Evolutionary conservation across 495 filamentous ascomycete genomes (phyloP), one percentile per base, ranked within the genome.

Genomic region (Trichoderma parareesei): DNA sequence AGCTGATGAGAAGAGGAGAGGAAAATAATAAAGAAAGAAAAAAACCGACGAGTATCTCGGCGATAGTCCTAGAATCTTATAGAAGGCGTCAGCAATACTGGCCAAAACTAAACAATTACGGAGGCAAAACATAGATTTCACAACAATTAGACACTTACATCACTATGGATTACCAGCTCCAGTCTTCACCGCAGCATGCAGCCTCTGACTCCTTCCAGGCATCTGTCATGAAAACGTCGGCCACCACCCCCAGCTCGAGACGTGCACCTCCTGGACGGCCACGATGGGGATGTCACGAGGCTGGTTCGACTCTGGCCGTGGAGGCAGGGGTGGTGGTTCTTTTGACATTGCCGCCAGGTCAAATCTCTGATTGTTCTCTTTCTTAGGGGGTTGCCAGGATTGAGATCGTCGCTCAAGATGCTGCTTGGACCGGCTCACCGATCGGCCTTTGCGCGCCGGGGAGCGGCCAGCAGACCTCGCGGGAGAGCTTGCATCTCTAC

Each of bases 381-480:
- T 57, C 7, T 57, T 57, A 13, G 53, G 53, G 18, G 53, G 53
- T n/a, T 57, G 60, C 60, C 37, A 35, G 60, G 41, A 41, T 18
- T 41, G 38, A 18, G 41, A 41, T 62, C 41, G 60, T 14, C 60
- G 38, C 16, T 62, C 60, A 9, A 62, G 18, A 44, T 62, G 38
- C 38, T 62, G 60, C 41, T 62, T 44, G 13, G 60, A 62, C 20
- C 38, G 60, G 16, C 60, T 62, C 41, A 44, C 38, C 60, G 61
- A 37, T 44, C 43, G 61, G 14, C 35, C 61, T 35, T 48, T 44
- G 61, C 61, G 61, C 6, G 61, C 61, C 27, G 61, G 61, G 16
- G 61, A 63, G n/a, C 41, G 60, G 38, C 41, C 60, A 41, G 16
- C 61, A 37, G 43, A 44, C 61, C 61, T n/a, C 42, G 61, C 53